Percentiles rank a stretch among this genome's conserved stretches.
Conservation (phyloP, 306 rosid species). For the Hippophae tibetana region DNA sequence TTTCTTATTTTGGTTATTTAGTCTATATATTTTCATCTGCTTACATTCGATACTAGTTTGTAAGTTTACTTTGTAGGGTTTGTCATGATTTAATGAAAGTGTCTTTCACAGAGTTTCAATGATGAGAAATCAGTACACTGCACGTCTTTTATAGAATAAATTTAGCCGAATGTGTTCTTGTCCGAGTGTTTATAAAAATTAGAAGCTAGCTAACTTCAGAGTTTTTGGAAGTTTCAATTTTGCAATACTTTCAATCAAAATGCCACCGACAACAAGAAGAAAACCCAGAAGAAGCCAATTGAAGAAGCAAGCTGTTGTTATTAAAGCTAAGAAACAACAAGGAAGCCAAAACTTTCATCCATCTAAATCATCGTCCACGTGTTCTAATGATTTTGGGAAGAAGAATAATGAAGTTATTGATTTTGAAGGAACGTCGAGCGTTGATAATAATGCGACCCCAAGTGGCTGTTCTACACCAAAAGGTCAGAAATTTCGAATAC, state of each 20-base stretch:
- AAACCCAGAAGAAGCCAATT: slow-evolving; percentile 19
- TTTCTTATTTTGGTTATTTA: no score
- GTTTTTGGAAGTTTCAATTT: slow-evolving; percentile 27
- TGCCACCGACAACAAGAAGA: slow-evolving; percentile 24
- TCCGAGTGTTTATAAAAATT: no score
- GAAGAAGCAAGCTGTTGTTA: slow-evolving; percentile 16
- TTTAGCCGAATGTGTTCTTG: no score
- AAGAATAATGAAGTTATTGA: slow-evolving; percentile 8
- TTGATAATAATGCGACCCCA: slow-evolving; percentile 25
- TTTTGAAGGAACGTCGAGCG: neutral
- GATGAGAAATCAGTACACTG: no score
- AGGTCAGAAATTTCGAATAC: slow-evolving; percentile 39
- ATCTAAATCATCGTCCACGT: slow-evolving; percentile 23
- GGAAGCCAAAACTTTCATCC: slow-evolving; percentile 14
- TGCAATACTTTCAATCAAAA: slow-evolving; percentile 26
- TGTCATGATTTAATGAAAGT: no score
- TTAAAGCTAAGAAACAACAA: slow-evolving; percentile 6
- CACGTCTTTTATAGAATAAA: no score
- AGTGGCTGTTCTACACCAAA: slow-evolving; percentile 47
- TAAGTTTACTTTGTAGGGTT: no score
- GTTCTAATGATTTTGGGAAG: slow-evolving; percentile 24
- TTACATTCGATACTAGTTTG: no score
- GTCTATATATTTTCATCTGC: no score
- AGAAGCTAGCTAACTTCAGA: no score
- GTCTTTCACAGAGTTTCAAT: no score